Evolutionary conservation across 139 green algal genomes (phyloP), one percentile per base, ranked within the genome.

Genomic region (Eudorina sp.): DNA sequence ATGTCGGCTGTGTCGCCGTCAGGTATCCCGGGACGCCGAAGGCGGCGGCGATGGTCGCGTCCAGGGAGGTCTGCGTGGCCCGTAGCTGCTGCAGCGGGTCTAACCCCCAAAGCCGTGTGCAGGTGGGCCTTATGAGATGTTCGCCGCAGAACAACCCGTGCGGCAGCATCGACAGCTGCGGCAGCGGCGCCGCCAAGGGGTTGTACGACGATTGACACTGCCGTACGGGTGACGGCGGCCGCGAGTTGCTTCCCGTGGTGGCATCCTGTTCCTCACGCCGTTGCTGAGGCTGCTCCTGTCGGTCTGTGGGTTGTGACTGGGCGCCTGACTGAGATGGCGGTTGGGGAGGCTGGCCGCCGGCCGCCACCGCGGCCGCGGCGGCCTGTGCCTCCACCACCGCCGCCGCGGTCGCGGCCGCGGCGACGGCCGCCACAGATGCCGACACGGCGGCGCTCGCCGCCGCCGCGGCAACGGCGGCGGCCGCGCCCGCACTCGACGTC

Each of bases 11-110:
- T 5, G 40, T 40, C 29, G 58, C 55, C 41, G 79, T 74, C 29
- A 87, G 46, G 64, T 69, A 87, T 13, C 64, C 45, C 1, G 64
- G 81, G 25, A 87, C 64, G 23, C 81, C 81, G 34, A 87, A 87
- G 31, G 81, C 81, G n/a, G 81, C 81, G 13, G 81, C 81, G 34
- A 87, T 87, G 64, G 81, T 87, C 18, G 81, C 81, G 18, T 87
- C 81, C 25, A 87, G 81, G 23, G 62, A 78, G 45, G 81, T 87
- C 58, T 86, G 80, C 43, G 80, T 86, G 60, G 80, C 80, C 0
- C 80, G 80, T 18, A 86, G 62, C 45, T 87, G 81, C 45, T 87
- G 81, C 62, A 87, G 66, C 9, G 81, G 64, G 34, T 78, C 81
- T 18, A 87, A 46, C 4, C 81, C 81, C 81, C 81, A 87, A 62